A percentile compares a stretch with the other conserved stretches of the same genome.
phyloP scores from a whole-genome alignment of 148 eudicot genomes.

The Camellia granthamiana region DNA sequence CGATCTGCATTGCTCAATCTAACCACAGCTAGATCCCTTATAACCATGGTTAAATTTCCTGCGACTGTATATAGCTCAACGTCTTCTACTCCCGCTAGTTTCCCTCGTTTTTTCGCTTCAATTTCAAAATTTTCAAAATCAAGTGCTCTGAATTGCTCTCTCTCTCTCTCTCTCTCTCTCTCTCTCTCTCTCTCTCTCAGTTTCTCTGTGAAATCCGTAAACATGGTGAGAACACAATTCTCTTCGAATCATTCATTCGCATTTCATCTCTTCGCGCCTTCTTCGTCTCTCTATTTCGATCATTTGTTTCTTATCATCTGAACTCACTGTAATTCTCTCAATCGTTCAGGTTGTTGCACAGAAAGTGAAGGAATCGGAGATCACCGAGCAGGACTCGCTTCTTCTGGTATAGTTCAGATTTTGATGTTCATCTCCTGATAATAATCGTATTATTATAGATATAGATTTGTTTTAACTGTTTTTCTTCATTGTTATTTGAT shows the following conservation, averaged over 20 bases:
- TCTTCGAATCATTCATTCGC: neutral
- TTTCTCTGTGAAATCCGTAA: neutral
- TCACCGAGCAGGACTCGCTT: constrained; percentile 84
- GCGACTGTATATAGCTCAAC: neutral
- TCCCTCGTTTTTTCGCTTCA: neutral
- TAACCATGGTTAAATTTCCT: constrained; percentile 11
- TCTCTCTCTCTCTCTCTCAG: neutral
- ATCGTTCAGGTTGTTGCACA: constrained; percentile 61
- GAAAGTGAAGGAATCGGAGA: constrained; percentile 72
- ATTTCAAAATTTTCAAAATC: neutral
- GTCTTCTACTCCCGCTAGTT: constrained; percentile 5
- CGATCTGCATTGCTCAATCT: constrained; percentile 3
- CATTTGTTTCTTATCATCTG: neutral
- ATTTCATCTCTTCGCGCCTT: neutral
- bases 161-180: neutral
- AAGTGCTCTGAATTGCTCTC: constrained; percentile 5
- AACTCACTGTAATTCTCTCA: neutral
- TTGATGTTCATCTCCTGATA: neutral
- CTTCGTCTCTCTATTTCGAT: neutral
- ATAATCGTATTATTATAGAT: neutral
- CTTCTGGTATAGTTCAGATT: constrained; percentile 54
- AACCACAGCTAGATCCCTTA: constrained; percentile 1
- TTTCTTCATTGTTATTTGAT: neutral
- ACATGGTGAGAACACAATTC: constrained; percentile 7
- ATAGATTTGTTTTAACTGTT: neutral